Percentiles rank a stretch among this genome's conserved stretches.
Conservation (phyloP, 1,284 basidiomycete species). For the Puccinia novopanici region DNA sequence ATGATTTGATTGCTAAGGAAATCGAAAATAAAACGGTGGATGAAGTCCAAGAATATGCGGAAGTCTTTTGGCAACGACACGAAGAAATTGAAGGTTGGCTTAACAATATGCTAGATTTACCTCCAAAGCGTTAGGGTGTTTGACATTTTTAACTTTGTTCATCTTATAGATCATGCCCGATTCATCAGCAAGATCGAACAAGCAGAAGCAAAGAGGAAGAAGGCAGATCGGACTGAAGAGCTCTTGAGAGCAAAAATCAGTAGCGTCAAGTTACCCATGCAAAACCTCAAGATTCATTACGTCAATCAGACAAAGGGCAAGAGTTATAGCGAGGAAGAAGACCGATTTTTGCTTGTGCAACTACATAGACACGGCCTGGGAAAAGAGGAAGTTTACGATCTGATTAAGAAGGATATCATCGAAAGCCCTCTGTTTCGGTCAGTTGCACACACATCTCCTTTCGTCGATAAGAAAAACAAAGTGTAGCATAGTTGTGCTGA, state of each 20-base stretch:
- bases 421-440: constrained; percentile 89
- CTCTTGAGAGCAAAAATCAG: constrained; percentile 76
- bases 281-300: constrained; percentile 89
- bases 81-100: constrained; percentile 74
- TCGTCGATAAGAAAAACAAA: neutral
- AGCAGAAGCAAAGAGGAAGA: constrained; percentile 66
- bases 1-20: constrained; percentile 76
- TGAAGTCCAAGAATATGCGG: constrained; percentile 78
- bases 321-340: constrained; percentile 94
- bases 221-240: constrained; percentile 53
- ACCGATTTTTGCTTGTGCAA: constrained; percentile 88
- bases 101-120: neutral
- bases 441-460: neutral
- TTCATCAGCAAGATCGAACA: constrained; percentile 75
- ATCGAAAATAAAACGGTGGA: constrained; percentile 82
- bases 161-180: constrained; percentile 45
- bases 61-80: constrained; percentile 87
- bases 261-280: constrained; percentile 82
- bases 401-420: constrained; percentile 92
- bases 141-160: neutral
- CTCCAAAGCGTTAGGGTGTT: neutral
- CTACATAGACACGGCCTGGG: constrained; percentile 89
- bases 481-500: no score
- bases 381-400: constrained; percentile 87
- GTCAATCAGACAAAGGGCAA: constrained; percentile 88